Evolutionary conservation across 305 asterid genomes (phyloP).

Genomic region (Fraxinus ornus): DNA sequence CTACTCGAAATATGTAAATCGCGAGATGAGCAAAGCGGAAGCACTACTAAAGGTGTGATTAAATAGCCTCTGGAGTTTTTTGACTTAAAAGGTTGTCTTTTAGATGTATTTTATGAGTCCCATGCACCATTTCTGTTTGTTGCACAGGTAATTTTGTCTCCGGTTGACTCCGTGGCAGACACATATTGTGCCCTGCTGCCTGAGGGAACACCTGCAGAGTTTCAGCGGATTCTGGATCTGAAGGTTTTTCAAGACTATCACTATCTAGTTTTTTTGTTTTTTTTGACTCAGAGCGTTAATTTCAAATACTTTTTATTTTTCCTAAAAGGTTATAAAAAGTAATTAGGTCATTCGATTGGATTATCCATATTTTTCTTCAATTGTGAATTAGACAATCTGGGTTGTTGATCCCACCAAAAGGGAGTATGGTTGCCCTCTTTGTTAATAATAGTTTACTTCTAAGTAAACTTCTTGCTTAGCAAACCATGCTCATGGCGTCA

Average conservation of each 20-base stretch:
- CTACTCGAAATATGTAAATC: constrained; percentile 89
- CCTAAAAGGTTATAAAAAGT: background rate
- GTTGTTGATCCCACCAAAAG: background rate
- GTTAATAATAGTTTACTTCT: background rate
- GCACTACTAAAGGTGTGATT: constrained; percentile 79
- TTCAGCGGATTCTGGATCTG: constrained; percentile 91
- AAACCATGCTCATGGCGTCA: background rate
- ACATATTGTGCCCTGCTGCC: constrained; percentile 96
- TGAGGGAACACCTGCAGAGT: constrained; percentile 90
- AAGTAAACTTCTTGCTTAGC: background rate
- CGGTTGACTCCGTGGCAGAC: constrained; percentile 93
- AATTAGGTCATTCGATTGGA: background rate
- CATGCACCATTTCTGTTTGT: constrained; percentile 21
- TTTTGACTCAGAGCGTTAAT: background rate
- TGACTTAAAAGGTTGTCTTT: constrained; percentile 11
- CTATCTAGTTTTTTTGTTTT: constrained; percentile 3
- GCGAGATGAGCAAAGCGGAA: constrained; percentile 99
- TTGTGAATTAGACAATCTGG: background rate
- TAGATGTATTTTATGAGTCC: constrained; percentile 20
- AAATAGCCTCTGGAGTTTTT: background rate
- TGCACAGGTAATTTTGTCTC: constrained; percentile 86
- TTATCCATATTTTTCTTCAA: background rate
- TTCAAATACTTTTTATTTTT: background rate
- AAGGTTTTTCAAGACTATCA: constrained; percentile 55
- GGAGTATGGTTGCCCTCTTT: background rate